Base-by-base conservation (phyloP, 176 grass and related monocot genomes). In the Panicum miliaceum region DNA sequence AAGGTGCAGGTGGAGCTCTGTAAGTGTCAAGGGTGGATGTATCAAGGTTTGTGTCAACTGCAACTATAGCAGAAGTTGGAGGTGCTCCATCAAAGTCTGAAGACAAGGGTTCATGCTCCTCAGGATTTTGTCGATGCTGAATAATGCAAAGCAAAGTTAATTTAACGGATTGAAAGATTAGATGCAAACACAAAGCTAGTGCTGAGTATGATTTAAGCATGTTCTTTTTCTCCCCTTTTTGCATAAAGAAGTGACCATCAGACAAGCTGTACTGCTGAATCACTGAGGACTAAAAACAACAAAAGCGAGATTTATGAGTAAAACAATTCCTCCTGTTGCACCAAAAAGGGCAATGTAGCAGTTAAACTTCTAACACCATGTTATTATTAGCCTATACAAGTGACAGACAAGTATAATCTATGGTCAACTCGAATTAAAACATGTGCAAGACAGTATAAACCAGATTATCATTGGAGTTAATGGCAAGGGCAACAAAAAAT, bases 11-110 rank as follows among this genome's bases (percentile, higher is more conserved):
- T 61, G 94, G 91, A 72, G 91, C 78, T 80, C 58, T 81, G 68
- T 83, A 97, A 38, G 86, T 91, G 50, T 97, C 94, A 73, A 85
- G 94, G 58, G 84, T 88, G 18, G 86, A 91, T 68, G 86, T 87
- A 70, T 92, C 93, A 45, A 89, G 84, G 80, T 93, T 86, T 81
- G 86, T 88, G 72, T 91, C 60, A 23, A 92, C 81, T 45, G 82
- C 66, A 60, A 91, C 72, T 76, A 81, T 74, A 54, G 82, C 73
- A 43, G 84, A 76, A 73, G 57, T 71, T 61, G 71, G 12, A 82
- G 80, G 65, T 36, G 76, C 41, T 75, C 69, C 88, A 68, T 69
- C 56, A 79, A 86, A 71, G 40, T 75, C 83, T 38, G 90, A 82
- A 60, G 93, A 92, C 47, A 92, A 75, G 26, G 86, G 88, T 26